Evolutionary conservation across 2,329 filamentous ascomycete species (phyloP).

Genomic region (Colletotrichum tofieldiae): DNA sequence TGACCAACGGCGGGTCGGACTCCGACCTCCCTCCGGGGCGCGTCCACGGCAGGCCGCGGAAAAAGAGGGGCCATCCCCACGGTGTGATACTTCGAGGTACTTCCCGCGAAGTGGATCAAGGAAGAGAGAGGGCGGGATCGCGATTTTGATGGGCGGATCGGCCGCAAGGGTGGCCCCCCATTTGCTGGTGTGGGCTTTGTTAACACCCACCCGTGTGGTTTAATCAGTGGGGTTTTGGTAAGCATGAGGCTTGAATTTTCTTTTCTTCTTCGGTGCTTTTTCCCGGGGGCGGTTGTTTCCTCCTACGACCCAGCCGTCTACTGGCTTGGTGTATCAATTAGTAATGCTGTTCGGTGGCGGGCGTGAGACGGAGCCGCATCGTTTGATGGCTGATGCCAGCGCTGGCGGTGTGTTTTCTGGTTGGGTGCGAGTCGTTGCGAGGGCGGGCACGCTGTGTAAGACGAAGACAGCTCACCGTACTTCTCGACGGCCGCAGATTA

Average conservation of each 20-base stretch:
- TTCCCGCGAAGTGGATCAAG: background rate
- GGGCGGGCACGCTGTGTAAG: background rate
- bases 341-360: background rate
- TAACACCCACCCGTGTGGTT: conserved; percentile 1
- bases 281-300: no score
- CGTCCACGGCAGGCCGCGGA: conserved; percentile 24
- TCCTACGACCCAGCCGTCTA: background rate
- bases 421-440: background rate
- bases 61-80: background rate
- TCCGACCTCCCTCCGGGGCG: conserved; percentile 24
- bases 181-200: background rate
- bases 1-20: conserved; percentile 34
- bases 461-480: background rate
- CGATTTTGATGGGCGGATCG: conserved; percentile 33
- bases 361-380: background rate
- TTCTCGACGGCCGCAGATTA: background rate
- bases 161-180: conserved; percentile 23
- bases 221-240: conserved; percentile 1
- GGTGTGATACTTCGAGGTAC: background rate
- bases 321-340: background rate
- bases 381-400: background rate
- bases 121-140: conserved; percentile 26
- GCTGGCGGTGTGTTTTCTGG: background rate
- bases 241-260: background rate
- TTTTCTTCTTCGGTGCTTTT: background rate